Evolutionary conservation across 2,329 filamentous ascomycete genomes (phyloP).

Genomic region (Coniochaeta prunicola): DNA sequence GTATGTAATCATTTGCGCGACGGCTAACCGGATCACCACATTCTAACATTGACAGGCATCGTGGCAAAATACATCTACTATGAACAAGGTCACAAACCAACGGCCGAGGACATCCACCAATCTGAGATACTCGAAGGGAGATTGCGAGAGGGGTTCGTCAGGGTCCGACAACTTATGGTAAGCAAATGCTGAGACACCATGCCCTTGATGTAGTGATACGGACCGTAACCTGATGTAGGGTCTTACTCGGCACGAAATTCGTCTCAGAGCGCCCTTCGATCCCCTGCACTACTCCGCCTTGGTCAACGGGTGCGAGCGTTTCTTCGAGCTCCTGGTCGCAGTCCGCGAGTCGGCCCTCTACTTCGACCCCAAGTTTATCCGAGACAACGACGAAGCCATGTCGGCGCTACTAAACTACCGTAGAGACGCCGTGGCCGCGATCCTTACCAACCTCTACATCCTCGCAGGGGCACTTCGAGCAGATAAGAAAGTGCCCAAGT

Average conservation of each 20-base stretch:
- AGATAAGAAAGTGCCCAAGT: constrained; percentile 41
- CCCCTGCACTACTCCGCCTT: constrained; percentile 48
- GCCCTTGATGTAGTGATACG: not conserved
- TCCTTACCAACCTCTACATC: constrained; percentile 51
- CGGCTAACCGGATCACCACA: not conserved
- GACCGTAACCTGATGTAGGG: constrained; percentile 19
- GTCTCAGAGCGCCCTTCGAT: constrained; percentile 49
- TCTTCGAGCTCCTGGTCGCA: constrained; percentile 52
- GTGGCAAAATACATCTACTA: constrained; percentile 54
- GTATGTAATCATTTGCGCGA: constrained; percentile 18
- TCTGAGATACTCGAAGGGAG: constrained; percentile 53
- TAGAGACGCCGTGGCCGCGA: constrained; percentile 49
- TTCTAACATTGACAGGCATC: constrained; percentile 25
- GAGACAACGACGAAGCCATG: constrained; percentile 40
- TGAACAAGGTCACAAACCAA: constrained; percentile 43
- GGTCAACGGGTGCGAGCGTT: constrained; percentile 47
- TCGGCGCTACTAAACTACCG: constrained; percentile 41
- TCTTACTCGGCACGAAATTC: constrained; percentile 51
- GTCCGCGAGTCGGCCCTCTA: constrained; percentile 51
- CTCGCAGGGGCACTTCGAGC: constrained; percentile 47
- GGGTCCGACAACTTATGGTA: constrained; percentile 48
- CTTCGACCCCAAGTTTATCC: constrained; percentile 46
- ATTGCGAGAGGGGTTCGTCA: constrained; percentile 52
- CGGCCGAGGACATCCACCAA: constrained; percentile 38
- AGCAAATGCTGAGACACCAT: not conserved